These are phyloP conservation scores for Ramichloridium luteum DNA, from an alignment of 2,329 filamentous ascomycete genomes.

Conservation along the genomic window DNA sequence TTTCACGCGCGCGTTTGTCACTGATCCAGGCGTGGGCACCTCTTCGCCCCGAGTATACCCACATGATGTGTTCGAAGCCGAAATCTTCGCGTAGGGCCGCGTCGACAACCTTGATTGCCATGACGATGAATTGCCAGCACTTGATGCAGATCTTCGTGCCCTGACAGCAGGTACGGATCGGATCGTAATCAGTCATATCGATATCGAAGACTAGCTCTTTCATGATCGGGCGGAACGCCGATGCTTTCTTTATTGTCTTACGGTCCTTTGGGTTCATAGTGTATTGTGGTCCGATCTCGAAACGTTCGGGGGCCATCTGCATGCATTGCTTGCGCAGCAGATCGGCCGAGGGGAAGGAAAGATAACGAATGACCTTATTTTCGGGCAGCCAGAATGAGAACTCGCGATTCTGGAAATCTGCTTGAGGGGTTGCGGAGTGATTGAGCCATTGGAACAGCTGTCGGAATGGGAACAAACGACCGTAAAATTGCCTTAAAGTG, in stretches of 20 bases:
- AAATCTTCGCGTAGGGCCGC: conserved; percentile 82
- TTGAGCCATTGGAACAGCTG: conserved; percentile 97
- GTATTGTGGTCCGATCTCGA: conserved; percentile 98
- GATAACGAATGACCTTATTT: conserved; percentile 85
- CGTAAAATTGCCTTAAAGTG: conserved; percentile 87
- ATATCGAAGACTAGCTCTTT: conserved; percentile 99
- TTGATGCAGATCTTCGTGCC: conserved; percentile 87
- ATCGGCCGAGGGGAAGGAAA: conserved; percentile 60
- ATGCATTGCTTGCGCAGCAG: conserved; percentile 83
- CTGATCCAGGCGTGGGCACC: conserved; percentile 98
- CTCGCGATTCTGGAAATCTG: conserved; percentile 85
- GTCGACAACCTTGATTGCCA: conserved; percentile 93
- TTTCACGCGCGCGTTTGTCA: conserved; percentile 68
- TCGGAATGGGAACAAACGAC: conserved; percentile 87
- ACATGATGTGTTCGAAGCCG: conserved; percentile 91
- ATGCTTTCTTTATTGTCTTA: conserved; percentile 69
- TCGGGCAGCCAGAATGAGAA: conserved; percentile 93
- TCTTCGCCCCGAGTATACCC: conserved; percentile 95
- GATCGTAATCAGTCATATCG: conserved; percentile 97
- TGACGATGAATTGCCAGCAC: conserved; percentile 95
- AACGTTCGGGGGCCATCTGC: conserved; percentile 76
- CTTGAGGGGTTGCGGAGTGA: conserved; percentile 72
- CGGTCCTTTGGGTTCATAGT: conserved; percentile 85
- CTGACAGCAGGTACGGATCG: conserved; percentile 86
- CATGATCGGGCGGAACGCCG: conserved; percentile 70